These are phyloP conservation scores for Candida pseudofarinosa DNA, from an alignment of 805 yeast species.

Conservation along the genomic window DNA sequence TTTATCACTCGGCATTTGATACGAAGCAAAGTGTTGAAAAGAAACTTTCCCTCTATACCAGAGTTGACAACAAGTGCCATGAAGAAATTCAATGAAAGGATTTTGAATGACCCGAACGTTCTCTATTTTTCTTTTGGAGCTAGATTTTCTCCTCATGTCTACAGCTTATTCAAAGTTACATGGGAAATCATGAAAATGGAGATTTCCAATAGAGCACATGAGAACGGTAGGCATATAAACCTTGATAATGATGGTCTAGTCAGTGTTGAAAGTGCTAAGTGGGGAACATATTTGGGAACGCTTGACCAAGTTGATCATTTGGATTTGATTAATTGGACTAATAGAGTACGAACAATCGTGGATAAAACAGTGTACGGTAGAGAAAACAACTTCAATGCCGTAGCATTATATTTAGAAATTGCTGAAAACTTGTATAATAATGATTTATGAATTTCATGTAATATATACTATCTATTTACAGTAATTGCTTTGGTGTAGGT, in stretches of 20 bases:
- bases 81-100: constrained; percentile 48
- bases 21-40: constrained; percentile 14
- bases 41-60: constrained; percentile 40
- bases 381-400: constrained; percentile 52
- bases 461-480: constrained; percentile 9
- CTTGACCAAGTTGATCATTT: constrained; percentile 76
- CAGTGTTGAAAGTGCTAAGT: constrained; percentile 67
- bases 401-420: constrained; percentile 65
- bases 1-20: constrained; percentile 41
- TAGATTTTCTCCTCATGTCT: constrained; percentile 56
- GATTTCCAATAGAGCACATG: constrained; percentile 1
- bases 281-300: constrained; percentile 85
- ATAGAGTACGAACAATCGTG: constrained; percentile 38
- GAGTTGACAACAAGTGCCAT: constrained; percentile 62
- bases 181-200: constrained; percentile 51
- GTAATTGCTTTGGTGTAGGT: constrained; percentile 34
- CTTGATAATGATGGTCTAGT: constrained; percentile 76
- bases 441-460: constrained; percentile 42
- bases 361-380: constrained; percentile 27
- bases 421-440: constrained; percentile 57
- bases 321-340: constrained; percentile 83
- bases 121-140: constrained; percentile 85
- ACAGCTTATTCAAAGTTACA: constrained; percentile 56
- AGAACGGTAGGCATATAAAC: not conserved
- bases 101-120: constrained; percentile 57